Conservation (phyloP, 169 alveolate genomes). For the Plasmodium cynomolgi region DNA sequence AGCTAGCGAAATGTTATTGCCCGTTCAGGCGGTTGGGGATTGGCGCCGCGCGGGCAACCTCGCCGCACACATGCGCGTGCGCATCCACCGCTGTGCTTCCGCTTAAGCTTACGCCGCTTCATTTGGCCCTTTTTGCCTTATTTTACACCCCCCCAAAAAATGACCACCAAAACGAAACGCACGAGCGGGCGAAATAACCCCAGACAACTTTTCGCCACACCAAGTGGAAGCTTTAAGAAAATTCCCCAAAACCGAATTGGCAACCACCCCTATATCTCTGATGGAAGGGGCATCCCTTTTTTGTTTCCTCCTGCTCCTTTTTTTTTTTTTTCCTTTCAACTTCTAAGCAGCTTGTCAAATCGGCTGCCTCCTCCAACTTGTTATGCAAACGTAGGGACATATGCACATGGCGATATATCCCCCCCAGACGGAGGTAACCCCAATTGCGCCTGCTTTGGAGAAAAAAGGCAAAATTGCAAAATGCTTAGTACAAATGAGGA, state of each 20-base stretch:
- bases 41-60: background rate
- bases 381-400: background rate
- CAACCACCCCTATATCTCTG: background rate
- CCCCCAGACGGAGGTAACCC: background rate
- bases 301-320: background rate
- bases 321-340: background rate
- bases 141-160: background rate
- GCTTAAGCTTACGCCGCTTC: background rate
- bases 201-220: background rate
- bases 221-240: background rate
- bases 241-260: background rate
- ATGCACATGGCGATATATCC: background rate
- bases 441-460: background rate
- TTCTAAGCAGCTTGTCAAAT: background rate
- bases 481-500: background rate
- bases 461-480: background rate
- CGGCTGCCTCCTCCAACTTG: background rate
- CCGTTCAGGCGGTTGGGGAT: background rate
- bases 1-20: background rate
- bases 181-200: background rate
- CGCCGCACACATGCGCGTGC: background rate
- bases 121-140: background rate
- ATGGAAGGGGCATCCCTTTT: background rate
- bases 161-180: background rate
- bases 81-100: background rate